phyloP scores from a whole-genome alignment of 352 stramenopile species.

The Globisporangium ultimum region DNA sequence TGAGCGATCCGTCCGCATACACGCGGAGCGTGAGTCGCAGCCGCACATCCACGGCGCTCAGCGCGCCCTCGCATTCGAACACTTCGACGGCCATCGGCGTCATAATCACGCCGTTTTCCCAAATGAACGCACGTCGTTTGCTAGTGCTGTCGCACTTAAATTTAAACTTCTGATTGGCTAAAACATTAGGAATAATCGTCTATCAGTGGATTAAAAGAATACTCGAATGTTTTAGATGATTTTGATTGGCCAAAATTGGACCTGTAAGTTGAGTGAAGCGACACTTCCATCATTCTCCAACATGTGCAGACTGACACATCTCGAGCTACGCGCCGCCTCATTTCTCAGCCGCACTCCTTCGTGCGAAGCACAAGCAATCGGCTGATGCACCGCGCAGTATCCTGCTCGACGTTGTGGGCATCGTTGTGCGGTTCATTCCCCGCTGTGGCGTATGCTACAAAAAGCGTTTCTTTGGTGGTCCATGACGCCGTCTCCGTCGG shows the following conservation, averaged over 20 bases:
- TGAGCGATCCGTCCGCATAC: conserved; percentile 31
- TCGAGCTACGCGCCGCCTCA: no score
- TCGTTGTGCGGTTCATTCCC: no score
- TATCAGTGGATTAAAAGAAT: neutral
- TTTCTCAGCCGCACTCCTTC: no score
- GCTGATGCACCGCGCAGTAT: no score
- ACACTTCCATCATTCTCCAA: neutral
- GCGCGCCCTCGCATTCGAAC: conserved; percentile 36
- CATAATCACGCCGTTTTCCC: neutral
- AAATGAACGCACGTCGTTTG: neutral
- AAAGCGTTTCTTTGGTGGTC: neutral
- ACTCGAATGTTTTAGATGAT: neutral
- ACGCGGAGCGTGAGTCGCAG: conserved; percentile 34
- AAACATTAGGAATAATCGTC: neutral
- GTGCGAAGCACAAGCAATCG: no score
- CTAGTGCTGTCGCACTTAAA: no score
- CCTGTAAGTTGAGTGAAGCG: neutral
- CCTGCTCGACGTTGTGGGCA: no score
- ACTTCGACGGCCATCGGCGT: conserved; percentile 17
- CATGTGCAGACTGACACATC: no score
- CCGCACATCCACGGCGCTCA: conserved; percentile 24
- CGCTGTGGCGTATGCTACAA: neutral
- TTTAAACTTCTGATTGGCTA: no score
- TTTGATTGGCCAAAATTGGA: conserved; percentile 9
- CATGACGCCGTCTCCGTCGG: neutral